Evolutionary conservation across 495 filamentous ascomycete species (phyloP), one percentile per base, ranked within the genome.

Genomic region (Xanthoparmelia taractica): DNA sequence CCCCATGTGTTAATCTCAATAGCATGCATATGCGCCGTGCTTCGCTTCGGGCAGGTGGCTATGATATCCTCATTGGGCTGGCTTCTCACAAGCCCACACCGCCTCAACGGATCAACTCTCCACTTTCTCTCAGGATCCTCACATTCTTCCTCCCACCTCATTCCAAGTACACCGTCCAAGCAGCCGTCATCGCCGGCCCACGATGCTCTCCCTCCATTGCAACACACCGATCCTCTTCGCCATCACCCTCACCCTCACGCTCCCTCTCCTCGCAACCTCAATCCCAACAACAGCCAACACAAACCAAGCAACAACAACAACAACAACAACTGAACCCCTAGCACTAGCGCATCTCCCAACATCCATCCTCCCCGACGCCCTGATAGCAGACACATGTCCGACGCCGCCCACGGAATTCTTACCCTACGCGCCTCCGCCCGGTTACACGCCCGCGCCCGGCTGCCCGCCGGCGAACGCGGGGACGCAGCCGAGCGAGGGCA

Each of bases 321-420:
- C 59, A 8, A 47, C 54, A 29, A 23, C 11, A 8, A 36, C 25
- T 31, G 34, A 31, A 20, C 58, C 50, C 40, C 57, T 29, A 37
- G 45, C 54, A n/a, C 36, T n/a, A 27, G 31, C 33, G 12, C 12
- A n/a, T n/a, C 25, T 61, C 27, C 50, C 50, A 10, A 18, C 50
- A 11, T 54, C 50, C 20, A 18, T 33, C 50, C 27, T 33, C 50
- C 50, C 50, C 0, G 27, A 31, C 50, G 29, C 29, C 15, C 29
- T 33, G 17, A 18, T 1, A 36, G 56, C 45, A 17, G 61, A 67
- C 38, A 12, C 17, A 5, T 67, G 65, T 37, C 65, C 65, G 3
- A 69, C 68, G 8, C 68, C 67, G 13, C 66, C 67, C 31, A 69
- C 62, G 1, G 57, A 67, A 55, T 65, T 64, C 56, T 18, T 70